Percentiles rank a stretch among this genome's conserved stretches.
phyloP scores from a whole-genome alignment of 78 protist genomes.

The Dictyostelium firmibasis region DNA sequence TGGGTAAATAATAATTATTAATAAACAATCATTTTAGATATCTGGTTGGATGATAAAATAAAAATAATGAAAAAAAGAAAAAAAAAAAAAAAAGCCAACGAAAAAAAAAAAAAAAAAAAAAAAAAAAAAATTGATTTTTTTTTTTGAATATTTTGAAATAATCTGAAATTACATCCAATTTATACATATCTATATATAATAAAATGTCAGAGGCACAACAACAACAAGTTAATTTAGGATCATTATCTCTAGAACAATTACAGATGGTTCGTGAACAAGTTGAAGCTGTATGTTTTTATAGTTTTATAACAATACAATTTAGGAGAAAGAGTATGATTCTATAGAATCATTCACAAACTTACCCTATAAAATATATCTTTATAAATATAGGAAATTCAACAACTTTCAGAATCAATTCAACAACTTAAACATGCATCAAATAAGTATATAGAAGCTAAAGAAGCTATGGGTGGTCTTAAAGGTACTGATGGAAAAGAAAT shows the following conservation, averaged over 20 bases:
- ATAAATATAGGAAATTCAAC: conserved; percentile 50
- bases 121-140: not conserved
- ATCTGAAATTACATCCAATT: not conserved
- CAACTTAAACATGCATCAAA: conserved; percentile 61
- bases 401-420: conserved; percentile 58
- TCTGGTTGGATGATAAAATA: too few species aligned
- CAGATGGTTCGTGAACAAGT: conserved; percentile 64
- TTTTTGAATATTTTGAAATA: not conserved
- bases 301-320: too few species aligned
- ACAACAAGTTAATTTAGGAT: conserved; percentile 63
- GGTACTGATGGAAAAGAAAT: conserved; percentile 79
- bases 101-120: not conserved
- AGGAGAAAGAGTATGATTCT: too few species aligned
- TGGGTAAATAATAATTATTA: too few species aligned
- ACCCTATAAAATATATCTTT: not conserved
- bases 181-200: not conserved
- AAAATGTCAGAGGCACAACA: conserved; percentile 41
- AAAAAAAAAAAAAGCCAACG: not conserved
- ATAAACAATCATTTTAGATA: too few species aligned
- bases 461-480: conserved; percentile 58
- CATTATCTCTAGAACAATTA: conserved; percentile 57
- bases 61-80: too few species aligned
- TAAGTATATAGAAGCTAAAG: conserved; percentile 78
- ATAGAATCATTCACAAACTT: too few species aligned
- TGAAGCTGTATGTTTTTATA: conserved; percentile 30